Evolutionary conservation across 2,329 filamentous ascomycete species (phyloP), one percentile per base, ranked within the genome.

Genomic region (Aspergillus oerlinghausenensis): DNA sequence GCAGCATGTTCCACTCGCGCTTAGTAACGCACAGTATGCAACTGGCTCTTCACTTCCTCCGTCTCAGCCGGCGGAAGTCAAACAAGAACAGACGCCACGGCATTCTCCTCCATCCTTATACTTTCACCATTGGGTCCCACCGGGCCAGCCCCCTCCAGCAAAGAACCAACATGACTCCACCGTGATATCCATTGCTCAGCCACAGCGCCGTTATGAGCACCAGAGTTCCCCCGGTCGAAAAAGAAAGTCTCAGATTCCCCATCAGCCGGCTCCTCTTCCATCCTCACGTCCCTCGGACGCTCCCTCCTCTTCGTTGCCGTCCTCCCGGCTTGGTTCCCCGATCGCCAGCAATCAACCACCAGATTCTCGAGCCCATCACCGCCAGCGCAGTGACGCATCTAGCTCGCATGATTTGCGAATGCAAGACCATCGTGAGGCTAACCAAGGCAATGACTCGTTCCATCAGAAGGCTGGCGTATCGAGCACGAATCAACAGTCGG

Each of bases 111-210:
- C 88, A 0, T 88, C 87, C 23, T 89, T 96, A 50, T 94, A 90
- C 73, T 96, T 96, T 71, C 90, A 96, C 69, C 90, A 96, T 70
- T 96, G 92, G 91, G 89, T 93, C 58, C 92, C 92, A 49, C 92
- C 92, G 14, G 83, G 60, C 82, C 89, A 73, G 61, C 81, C 82
- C 58, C 88, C 89, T 68, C 87, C 88, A 77, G 86, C 88, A 84
- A 88, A 84, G 52, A 85, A 85, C 79, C 73, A 83, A 77, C 78
- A 78, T 72, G 73, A 77, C 60, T 77, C 72, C 64, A 73, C 73
- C 52, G 68, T 73, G 64, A 70, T 72, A 65, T 75, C 80, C 73
- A 75, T 66, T 60, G 70, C 70, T 70, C 75, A 67, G 68, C 81
- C 74, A 64, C 76, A 74, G 74, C 78, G 76, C 73, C 79, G 76